Percentiles rank a stretch among this genome's conserved stretches.
phyloP scores from a whole-genome alignment of 495 filamentous ascomycete species.

The Podospora pseudocomata region DNA sequence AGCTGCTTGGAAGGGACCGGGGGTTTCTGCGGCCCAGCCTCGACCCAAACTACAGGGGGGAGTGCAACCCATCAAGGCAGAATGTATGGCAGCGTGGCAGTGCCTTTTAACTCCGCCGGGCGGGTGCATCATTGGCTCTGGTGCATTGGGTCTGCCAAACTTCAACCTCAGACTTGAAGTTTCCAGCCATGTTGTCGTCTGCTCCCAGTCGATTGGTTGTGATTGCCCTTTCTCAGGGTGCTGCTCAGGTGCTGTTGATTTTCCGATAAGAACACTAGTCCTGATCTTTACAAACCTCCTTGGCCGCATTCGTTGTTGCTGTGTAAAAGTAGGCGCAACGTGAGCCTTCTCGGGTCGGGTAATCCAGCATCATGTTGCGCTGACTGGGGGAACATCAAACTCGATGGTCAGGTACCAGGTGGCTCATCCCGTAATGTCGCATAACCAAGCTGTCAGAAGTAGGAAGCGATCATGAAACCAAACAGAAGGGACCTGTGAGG shows the following conservation, averaged over 20 bases:
- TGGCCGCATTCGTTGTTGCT: neutral
- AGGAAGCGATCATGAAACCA: neutral
- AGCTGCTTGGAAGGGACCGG: neutral
- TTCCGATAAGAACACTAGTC: neutral
- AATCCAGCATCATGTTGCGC: neutral
- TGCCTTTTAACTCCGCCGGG: neutral
- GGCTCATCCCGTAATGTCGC: too few relatives aligned
- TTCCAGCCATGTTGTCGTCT: neutral
- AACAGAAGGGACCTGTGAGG: neutral
- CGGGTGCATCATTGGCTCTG: neutral
- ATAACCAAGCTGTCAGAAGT: too few relatives aligned
- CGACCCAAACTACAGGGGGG: neutral
- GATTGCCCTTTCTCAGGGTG: neutral
- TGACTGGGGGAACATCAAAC: too few relatives aligned
- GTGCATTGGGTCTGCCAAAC: neutral
- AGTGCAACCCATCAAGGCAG: constrained; percentile 2
- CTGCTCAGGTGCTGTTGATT: neutral
- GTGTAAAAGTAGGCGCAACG: too few relatives aligned
- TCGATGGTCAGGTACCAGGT: too few relatives aligned
- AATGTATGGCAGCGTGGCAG: neutral
- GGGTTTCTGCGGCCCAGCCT: neutral
- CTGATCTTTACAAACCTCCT: neutral
- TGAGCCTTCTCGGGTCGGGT: neutral
- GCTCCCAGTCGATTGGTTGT: neutral
- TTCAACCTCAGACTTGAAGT: neutral